Evolutionary conservation across 1,284 basidiomycete genomes (phyloP), one percentile per base, ranked within the genome.

Genomic region (Athelia psychrophila): DNA sequence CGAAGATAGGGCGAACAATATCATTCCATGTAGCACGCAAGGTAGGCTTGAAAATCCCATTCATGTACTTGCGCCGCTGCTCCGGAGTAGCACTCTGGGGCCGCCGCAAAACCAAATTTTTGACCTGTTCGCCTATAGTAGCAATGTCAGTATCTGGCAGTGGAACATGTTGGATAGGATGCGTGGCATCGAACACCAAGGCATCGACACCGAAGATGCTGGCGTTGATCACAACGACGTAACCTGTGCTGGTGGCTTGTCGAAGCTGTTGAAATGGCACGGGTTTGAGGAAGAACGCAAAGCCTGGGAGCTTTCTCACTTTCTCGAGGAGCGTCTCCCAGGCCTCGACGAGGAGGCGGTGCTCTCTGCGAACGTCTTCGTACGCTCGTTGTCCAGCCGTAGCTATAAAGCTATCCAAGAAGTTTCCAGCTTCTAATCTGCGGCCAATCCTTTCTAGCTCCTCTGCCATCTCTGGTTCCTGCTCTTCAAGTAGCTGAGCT

Each of bases 231-330:
- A 45, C 12, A 20, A 53, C 36, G 5, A 53, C 32, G 2, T 48
- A 48, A 3, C 52, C 52, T 2, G 42, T 42, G 15, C 22, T 19
- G 16, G 51, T 47, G 13, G 51, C 51, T 9, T 5, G 32, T 2
- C 32, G 51, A 2, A 53, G 25, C 6, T 24, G n/a, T 5, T 23
- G 9, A 30, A 45, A 53, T 25, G 51, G 48, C 19, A 49, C 12
- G 3, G 52, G 49, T 30, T 20, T 50, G 27, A 56, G 36, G 20
- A 56, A 54, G 22, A 49, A 2, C 6, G 22, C 18, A 23, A 53
- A 49, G 8, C 44, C 47, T 2, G 20, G 38, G 8, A 48, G 20
- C 32, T 27, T 15, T 9, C 42, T 40, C 9, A 53, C 46, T 9
- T 44, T 44, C 3, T 16, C 3, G 8, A 50, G 8, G 19, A 50